phyloP scores from a whole-genome alignment of 176 grass and related monocot genomes.

The Musa beccarii region DNA sequence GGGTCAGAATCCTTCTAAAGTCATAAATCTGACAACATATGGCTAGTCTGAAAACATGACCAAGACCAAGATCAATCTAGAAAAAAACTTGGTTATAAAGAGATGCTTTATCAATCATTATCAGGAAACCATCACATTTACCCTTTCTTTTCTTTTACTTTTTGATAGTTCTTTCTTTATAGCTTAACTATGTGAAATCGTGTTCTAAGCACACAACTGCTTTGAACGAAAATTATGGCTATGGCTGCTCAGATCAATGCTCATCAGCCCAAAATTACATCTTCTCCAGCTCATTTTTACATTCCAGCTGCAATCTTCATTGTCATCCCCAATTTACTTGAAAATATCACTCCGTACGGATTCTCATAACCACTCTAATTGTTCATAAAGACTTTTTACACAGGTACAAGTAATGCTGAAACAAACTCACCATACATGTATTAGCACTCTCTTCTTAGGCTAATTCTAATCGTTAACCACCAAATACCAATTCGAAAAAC shows the following conservation, averaged over 20 bases:
- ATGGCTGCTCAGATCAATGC: too few species aligned
- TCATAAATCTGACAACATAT: not conserved
- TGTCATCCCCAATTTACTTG: not conserved
- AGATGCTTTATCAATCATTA: not conserved
- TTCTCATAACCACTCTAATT: too few species aligned
- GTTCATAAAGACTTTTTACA: too few species aligned
- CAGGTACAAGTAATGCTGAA: too few species aligned
- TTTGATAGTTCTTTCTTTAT: too few species aligned
- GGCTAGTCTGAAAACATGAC: not conserved
- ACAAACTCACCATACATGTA: too few species aligned
- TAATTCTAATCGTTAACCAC: not conserved
- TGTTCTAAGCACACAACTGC: too few species aligned
- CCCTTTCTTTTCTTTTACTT: not conserved
- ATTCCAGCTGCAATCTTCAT: not conserved
- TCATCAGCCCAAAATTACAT: not conserved
- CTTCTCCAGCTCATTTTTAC: not conserved
- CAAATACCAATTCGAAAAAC: not conserved
- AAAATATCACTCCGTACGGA: too few species aligned
- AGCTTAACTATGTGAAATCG: too few species aligned
- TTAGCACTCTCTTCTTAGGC: not conserved
- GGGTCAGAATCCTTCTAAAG: not conserved
- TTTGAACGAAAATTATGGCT: not conserved
- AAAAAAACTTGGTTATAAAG: not conserved
- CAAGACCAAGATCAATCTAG: not conserved
- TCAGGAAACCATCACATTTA: not conserved